These are phyloP conservation scores for Stipa capillata DNA, from an alignment of 176 grass and related monocot species.

Conservation along the genomic window DNA sequence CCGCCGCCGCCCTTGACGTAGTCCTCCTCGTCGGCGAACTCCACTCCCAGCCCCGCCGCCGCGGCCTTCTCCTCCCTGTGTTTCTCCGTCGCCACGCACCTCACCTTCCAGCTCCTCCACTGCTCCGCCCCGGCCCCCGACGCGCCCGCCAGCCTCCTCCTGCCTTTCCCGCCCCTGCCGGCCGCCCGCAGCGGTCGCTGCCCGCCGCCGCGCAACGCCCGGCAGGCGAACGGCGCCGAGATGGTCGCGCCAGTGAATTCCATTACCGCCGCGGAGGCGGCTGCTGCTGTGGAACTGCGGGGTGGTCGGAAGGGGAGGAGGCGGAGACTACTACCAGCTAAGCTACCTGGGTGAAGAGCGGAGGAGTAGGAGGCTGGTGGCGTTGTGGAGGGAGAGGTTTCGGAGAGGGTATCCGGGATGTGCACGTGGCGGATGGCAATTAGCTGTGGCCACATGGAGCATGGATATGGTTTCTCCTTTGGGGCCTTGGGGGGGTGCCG, in stretches of 20 bases:
- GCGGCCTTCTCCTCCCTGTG: slow-evolving; percentile 30
- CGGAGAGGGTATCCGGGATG: slow-evolving; percentile 22
- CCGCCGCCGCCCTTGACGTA: slow-evolving; percentile 83
- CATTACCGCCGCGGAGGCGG: slow-evolving; percentile 2
- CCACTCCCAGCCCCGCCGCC: slow-evolving; percentile 5
- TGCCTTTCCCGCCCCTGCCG: neutral
- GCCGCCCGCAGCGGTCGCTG: neutral
- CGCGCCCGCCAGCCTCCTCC: neutral
- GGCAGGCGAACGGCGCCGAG: slow-evolving; percentile 51
- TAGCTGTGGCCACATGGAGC: neutral
- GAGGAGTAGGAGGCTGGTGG: neutral
- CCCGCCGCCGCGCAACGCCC: neutral
- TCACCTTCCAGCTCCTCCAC: slow-evolving; percentile 1
- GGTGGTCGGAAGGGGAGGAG: neutral
- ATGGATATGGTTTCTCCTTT: slow-evolving; percentile 51
- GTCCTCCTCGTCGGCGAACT: slow-evolving; percentile 91
- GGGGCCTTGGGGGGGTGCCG: neutral
- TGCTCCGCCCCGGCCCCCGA: neutral
- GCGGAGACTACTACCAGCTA: neutral
- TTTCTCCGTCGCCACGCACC: slow-evolving; percentile 51
- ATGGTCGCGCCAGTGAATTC: slow-evolving; percentile 34
- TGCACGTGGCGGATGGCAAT: slow-evolving; percentile 17
- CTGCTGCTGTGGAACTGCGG: neutral
- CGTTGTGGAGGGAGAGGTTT: slow-evolving; percentile 18
- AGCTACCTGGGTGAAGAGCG: neutral